Conservation (phyloP, 176 grass and related monocot genomes). For the Tillandsia leiboldiana region DNA sequence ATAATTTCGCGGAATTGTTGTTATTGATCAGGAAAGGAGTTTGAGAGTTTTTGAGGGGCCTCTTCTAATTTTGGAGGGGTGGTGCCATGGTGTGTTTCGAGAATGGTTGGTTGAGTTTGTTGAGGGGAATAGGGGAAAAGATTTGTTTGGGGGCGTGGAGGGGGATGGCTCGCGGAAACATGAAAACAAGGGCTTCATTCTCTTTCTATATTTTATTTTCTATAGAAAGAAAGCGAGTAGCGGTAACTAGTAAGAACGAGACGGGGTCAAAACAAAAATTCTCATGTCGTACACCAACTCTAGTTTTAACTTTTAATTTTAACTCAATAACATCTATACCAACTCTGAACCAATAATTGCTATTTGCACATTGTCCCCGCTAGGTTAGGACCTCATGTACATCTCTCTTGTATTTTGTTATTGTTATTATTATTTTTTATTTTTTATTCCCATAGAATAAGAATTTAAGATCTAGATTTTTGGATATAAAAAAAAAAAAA, state of each 20-base stretch:
- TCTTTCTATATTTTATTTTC: not conserved
- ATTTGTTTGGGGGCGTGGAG: not conserved
- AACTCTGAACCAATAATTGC: too few relatives aligned
- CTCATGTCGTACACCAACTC: too few relatives aligned
- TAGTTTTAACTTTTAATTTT: too few relatives aligned
- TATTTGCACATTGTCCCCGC: too few relatives aligned
- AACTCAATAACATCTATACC: too few relatives aligned
- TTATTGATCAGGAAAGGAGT: not conserved
- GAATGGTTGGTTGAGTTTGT: slow-evolving; percentile 6
- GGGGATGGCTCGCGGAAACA: not conserved
- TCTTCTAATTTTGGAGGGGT: not conserved
- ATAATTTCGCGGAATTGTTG: not conserved
- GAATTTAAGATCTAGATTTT: too few relatives aligned
- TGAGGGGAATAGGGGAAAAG: not conserved
- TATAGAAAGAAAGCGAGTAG: not conserved
- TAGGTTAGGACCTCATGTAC: too few relatives aligned
- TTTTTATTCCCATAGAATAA: too few relatives aligned
- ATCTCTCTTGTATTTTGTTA: too few relatives aligned
- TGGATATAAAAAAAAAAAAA: too few relatives aligned
- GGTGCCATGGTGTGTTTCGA: not conserved
- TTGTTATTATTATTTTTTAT: too few relatives aligned
- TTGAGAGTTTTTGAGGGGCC: not conserved
- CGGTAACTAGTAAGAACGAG: not conserved
- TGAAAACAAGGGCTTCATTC: slow-evolving; percentile 12
- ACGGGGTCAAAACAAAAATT: too few relatives aligned